These are phyloP conservation scores for Alternaria gaisen DNA, from an alignment of 2,329 filamentous ascomycete genomes.

Conservation along the genomic window DNA sequence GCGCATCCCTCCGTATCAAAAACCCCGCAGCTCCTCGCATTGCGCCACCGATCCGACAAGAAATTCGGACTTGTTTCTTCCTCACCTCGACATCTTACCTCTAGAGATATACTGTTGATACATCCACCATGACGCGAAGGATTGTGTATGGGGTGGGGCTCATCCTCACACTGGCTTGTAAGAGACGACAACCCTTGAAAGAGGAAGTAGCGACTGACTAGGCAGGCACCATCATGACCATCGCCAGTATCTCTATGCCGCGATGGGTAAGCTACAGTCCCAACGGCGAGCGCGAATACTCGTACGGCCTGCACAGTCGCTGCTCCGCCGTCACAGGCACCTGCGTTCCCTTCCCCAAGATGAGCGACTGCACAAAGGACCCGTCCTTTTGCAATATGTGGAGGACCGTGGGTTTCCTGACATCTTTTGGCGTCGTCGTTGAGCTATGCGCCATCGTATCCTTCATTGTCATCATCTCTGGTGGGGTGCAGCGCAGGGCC, in stretches of 20 bases:
- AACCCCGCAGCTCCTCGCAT: constrained; percentile 13
- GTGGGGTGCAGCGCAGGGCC: constrained; percentile 81
- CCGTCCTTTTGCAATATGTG: constrained; percentile 90
- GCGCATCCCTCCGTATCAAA: constrained; percentile 6
- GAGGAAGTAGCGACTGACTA: constrained; percentile 16
- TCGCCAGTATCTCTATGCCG: constrained; percentile 73
- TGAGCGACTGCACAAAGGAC: constrained; percentile 71
- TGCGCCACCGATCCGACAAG: constrained; percentile 13
- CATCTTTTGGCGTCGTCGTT: constrained; percentile 83
- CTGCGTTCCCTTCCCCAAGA: constrained; percentile 73
- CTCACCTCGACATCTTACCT: neutral
- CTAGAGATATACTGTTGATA: neutral
- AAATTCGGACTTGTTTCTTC: neutral
- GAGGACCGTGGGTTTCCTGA: constrained; percentile 86
- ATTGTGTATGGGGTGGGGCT: constrained; percentile 60
- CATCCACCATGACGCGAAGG: constrained; percentile 56
- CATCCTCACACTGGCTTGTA: constrained; percentile 57
- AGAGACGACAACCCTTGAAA: constrained; percentile 14
- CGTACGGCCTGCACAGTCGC: constrained; percentile 79
- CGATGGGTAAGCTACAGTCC: constrained; percentile 73
- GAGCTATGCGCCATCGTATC: constrained; percentile 82
- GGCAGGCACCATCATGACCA: constrained; percentile 74
- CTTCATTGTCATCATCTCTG: constrained; percentile 78
- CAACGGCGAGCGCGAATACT: constrained; percentile 49
- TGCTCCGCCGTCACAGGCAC: constrained; percentile 74